phyloP scores from a whole-genome alignment of 2,329 filamentous ascomycete genomes.

The Arthrobotrys musiformis region DNA sequence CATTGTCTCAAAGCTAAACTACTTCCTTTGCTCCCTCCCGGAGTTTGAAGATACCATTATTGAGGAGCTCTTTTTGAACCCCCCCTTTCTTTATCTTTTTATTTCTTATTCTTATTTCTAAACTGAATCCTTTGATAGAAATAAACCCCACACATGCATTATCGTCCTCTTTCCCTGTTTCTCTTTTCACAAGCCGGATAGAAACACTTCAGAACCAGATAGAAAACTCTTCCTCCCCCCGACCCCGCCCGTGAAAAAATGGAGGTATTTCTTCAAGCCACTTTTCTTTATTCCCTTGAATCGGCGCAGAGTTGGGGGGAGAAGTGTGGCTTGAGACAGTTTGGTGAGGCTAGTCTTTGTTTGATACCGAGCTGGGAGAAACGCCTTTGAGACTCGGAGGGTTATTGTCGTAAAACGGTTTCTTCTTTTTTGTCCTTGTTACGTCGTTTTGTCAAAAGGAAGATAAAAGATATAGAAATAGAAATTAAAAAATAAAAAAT shows the following conservation, averaged over 20 bases:
- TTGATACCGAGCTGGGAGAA: neutral
- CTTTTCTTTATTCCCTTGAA: neutral
- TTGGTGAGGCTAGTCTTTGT: conserved; percentile 3
- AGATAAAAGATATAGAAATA: neutral
- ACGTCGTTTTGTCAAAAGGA: too few relatives aligned
- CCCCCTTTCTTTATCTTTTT: neutral
- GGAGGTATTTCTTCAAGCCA: neutral
- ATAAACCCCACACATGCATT: neutral
- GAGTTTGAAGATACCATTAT: neutral
- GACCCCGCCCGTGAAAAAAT: neutral
- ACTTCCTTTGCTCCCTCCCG: neutral
- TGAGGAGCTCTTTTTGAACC: neutral
- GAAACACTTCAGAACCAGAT: neutral
- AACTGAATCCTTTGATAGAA: neutral
- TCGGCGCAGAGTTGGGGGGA: neutral
- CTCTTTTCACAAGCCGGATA: neutral
- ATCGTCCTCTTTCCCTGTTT: neutral
- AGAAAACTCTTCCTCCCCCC: neutral
- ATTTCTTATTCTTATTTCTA: too few relatives aligned
- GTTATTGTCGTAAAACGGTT: neutral
- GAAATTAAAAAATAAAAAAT: neutral
- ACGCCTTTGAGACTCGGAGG: conserved; percentile 4
- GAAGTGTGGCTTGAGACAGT: too few relatives aligned
- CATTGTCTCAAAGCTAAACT: neutral
- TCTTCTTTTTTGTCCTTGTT: neutral